Evolutionary conservation across 1,139 yeast genomes (phyloP), one percentile per base, ranked within the genome.

Genomic region (Sugiyamaella pinicola): DNA sequence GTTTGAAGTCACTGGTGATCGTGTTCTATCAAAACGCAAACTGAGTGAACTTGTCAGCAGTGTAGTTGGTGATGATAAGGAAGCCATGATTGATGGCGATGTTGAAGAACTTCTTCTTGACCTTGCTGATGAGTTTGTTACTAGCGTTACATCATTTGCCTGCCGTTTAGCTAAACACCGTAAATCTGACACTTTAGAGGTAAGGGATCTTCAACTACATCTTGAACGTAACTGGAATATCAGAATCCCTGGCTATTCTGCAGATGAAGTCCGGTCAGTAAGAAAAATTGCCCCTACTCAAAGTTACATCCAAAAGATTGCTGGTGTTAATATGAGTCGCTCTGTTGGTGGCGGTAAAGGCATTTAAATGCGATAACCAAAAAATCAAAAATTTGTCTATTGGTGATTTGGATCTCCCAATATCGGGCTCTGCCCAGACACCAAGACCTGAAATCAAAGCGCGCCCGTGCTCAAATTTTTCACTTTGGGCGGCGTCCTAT

Each of bases 151-250:
- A 0, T 79, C 89, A 2, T 93, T 93, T 74, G 96, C 97, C 0
- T 93, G 99, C 68, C 81, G 95, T 53, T 75, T 93, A 62, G 99
- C 99, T 15, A 93, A 93, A 68, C 97, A 91, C 65, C 80, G 99
- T 59, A 89, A 89, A 67, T 82, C 89, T n/a, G 96, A 91, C 58
- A 80, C 84, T 48, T 75, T 93, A 40, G 98, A 93, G 63, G 88
- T 87, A 17, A 83, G 85, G 63, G 99, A 93, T 68, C 81, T 95
- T 49, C 99, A 93, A 70, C 73, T 93, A 54, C 96, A 93, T 68
- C 75, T 93, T 62, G 99, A 95, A 65, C 82, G 91, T 61, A 93
- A 91, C 68, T 93, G 98, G 98, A 91, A 91, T 68, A 88, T 93
- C 56, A 80, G 96, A 61, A 81, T 93, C 26, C 98, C 99, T 0